These are phyloP conservation scores for Zymoseptoria pseudotritici DNA, from an alignment of 2,329 filamentous ascomycete genomes.

Conservation along the genomic window DNA sequence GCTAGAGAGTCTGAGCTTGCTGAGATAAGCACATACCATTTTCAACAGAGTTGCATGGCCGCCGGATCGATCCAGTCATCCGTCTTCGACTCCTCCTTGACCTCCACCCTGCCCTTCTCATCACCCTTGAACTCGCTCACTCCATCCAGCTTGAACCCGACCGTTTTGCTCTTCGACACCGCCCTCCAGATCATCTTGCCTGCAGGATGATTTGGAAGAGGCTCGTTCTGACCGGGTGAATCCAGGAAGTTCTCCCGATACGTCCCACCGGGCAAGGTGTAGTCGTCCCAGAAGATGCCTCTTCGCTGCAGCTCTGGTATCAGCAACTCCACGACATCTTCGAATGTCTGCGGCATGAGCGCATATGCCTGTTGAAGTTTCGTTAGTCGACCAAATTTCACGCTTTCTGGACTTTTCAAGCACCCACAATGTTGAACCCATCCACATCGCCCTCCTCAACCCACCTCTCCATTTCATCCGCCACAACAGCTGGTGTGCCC, in stretches of 20 bases:
- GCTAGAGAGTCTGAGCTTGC: no score
- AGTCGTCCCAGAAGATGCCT: conserved; percentile 50
- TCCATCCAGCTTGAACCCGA: background rate
- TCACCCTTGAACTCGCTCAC: background rate
- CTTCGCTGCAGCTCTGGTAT: conserved; percentile 56
- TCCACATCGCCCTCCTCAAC: conserved; percentile 62
- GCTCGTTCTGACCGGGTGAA: conserved; percentile 43
- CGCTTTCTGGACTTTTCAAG: background rate
- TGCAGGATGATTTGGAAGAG: conserved; percentile 47
- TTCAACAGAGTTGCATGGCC: conserved; percentile 9
- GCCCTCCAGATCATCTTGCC: conserved; percentile 37
- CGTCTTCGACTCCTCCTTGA: background rate
- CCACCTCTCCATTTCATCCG: conserved; percentile 62
- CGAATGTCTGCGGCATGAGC: conserved; percentile 60
- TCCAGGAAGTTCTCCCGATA: conserved; percentile 56
- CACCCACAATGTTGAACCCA: conserved; percentile 63
- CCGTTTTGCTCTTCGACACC: conserved; percentile 1
- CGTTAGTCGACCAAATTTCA: background rate
- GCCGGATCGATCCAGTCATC: conserved; percentile 9
- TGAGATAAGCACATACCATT: background rate
- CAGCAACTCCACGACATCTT: conserved; percentile 59
- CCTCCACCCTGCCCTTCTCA: conserved; percentile 3
- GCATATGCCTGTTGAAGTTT: conserved; percentile 45
- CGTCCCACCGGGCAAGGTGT: conserved; percentile 50
- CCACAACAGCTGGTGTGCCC: conserved; percentile 57